Evolutionary conservation across 495 filamentous ascomycete genomes (phyloP).

Genomic region (Hypoxylon cercidicola): DNA sequence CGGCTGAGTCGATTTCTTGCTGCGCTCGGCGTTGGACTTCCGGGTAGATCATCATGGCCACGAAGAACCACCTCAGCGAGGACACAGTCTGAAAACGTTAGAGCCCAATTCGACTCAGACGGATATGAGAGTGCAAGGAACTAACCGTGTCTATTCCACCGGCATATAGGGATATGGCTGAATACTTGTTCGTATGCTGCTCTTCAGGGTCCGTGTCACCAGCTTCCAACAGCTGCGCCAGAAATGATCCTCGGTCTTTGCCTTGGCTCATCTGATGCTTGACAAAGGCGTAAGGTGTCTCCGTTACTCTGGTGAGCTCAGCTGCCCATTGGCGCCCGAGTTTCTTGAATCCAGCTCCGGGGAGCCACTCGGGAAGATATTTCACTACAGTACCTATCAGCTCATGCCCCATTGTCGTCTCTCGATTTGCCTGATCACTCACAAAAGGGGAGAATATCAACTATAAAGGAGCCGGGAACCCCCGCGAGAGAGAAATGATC

Average conservation of each 20-base stretch:
- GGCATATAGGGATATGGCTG: constrained; percentile 56
- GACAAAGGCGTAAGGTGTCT: constrained; percentile 57
- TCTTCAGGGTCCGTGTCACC: constrained; percentile 42
- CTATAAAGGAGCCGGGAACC: constrained; percentile 53
- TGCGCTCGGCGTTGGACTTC: constrained; percentile 49
- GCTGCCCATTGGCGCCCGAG: constrained; percentile 47
- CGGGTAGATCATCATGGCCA: constrained; percentile 60
- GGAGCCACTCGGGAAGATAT: constrained; percentile 58
- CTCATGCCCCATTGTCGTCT: not conserved
- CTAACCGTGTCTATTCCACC: constrained; percentile 59
- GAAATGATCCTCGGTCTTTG: constrained; percentile 49
- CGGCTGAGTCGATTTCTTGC: constrained; percentile 62
- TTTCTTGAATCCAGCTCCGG: constrained; percentile 58
- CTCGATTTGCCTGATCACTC: not conserved
- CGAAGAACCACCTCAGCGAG: constrained; percentile 53
- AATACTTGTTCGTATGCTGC: constrained; percentile 54
- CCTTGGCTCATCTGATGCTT: constrained; percentile 55
- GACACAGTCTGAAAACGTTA: constrained; percentile 46
- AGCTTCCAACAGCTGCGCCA: constrained; percentile 49
- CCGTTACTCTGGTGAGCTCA: constrained; percentile 37
- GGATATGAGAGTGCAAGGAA: constrained; percentile 7
- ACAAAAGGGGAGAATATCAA: constrained; percentile 52
- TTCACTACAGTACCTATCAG: constrained; percentile 43
- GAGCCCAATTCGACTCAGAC: not conserved
- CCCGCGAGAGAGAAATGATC: constrained; percentile 51